Conservation (phyloP, 2,329 filamentous ascomycete species). For the Curvularia verruculosa region DNA sequence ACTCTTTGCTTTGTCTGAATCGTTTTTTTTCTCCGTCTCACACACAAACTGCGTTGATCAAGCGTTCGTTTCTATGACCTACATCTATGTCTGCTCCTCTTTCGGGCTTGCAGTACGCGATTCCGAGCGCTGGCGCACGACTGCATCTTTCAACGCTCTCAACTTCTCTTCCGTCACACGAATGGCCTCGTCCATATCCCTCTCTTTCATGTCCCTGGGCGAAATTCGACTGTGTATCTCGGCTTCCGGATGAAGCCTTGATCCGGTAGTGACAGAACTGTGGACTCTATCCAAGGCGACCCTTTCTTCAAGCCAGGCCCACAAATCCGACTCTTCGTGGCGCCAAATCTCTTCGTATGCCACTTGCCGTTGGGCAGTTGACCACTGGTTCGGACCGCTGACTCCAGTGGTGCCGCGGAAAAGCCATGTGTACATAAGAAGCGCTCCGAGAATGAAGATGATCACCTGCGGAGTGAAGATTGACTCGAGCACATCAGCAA, state of each 20-base stretch:
- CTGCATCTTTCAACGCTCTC: slow-evolving; percentile 73
- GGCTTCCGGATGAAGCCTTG: slow-evolving; percentile 37
- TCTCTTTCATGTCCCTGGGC: slow-evolving; percentile 66
- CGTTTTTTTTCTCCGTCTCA: no score
- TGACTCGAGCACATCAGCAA: slow-evolving; percentile 71
- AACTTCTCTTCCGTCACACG: slow-evolving; percentile 85
- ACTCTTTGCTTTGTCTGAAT: no score
- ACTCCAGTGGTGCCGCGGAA: slow-evolving; percentile 43
- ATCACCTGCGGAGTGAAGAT: slow-evolving; percentile 78
- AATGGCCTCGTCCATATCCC: slow-evolving; percentile 80
- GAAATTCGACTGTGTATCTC: slow-evolving; percentile 60
- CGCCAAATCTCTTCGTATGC: slow-evolving; percentile 95
- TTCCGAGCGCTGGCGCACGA: slow-evolving; percentile 48
- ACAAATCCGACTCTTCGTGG: slow-evolving; percentile 83
- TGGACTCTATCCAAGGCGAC: slow-evolving; percentile 69
- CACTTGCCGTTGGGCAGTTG: slow-evolving; percentile 69
- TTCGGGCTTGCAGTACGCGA: slow-evolving; percentile 28
- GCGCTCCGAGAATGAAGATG: slow-evolving; percentile 73
- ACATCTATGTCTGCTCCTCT: slow-evolving; percentile 26
- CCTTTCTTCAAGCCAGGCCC: slow-evolving; percentile 91
- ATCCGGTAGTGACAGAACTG: slow-evolving; percentile 28
- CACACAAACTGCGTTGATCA: no score
- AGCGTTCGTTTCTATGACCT: background rate
- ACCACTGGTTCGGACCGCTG: slow-evolving; percentile 40
- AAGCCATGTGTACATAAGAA: slow-evolving; percentile 43